Base-by-base conservation (phyloP, 139 green algal species). In the Edaphochlamys debaryana region DNA sequence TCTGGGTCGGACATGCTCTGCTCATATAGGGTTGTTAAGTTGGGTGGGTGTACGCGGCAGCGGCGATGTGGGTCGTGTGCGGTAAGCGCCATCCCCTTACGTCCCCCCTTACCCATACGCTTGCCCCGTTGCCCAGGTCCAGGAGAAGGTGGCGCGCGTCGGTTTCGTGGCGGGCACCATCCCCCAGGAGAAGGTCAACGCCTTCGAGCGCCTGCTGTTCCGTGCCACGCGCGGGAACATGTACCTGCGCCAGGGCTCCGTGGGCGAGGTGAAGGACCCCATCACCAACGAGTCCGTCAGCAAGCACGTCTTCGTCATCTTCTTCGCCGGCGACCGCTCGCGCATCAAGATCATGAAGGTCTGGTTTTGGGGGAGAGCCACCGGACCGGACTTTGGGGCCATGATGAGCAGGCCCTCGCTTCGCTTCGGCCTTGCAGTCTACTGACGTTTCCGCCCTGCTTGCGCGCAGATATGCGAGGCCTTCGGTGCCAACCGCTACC, bases 151-250 rank as follows among this genome's bases (percentile, higher is more conserved):
- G 20, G 87, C 92, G n/a, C 89, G 95, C 36, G 89, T 99, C 37
- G 97, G 97, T 45, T 99, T 98, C 89, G 91, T 98, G 60, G 91
- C 96, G 17, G 97, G 97, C 22, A 89, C 96, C 5, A 94, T 99
- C 37, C 85, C 82, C 0, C 87, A 95, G 84, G 93, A 96, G 42
- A 96, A 96, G 83, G 80, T 97, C 30, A 82, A 86, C 0, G 69
- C 89, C 32, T 99, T 99, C 86, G 97, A 99, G 89, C 91, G 97
- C 27, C 91, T 99, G 74, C 92, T 99, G 37, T 99, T 99, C 92
- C 89, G 97, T 34, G 96, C 97, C 60, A 99, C 97, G 6, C 92
- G 97, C 42, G 97, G 97, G 70, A 99, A 99, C 91, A 96, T 99
- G 94, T 99, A 95, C 88, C 93, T 99, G 58, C 94, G 95, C 87